These are phyloP conservation scores for Tilletia setariae DNA, from an alignment of 1,284 basidiomycete genomes.

Conservation along the genomic window DNA sequence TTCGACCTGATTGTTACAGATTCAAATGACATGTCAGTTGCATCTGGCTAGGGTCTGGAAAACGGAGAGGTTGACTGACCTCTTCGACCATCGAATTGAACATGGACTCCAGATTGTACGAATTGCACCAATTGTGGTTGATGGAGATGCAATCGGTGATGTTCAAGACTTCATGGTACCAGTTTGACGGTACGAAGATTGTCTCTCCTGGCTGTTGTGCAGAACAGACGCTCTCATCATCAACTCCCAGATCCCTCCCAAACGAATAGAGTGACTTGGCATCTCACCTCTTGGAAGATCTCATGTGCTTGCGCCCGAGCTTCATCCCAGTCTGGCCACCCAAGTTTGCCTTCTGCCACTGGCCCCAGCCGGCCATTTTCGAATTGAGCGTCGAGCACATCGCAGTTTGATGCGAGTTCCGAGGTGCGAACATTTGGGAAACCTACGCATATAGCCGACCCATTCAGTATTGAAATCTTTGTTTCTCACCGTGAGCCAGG, in stretches of 20 bases:
- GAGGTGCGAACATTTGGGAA: slow-evolving; percentile 44
- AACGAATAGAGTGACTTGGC: too few species aligned
- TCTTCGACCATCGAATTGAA: slow-evolving; percentile 56
- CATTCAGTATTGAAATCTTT: not conserved
- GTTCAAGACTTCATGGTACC: slow-evolving; percentile 54
- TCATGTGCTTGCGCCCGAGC: slow-evolving; percentile 19
- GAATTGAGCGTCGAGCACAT: slow-evolving; percentile 26
- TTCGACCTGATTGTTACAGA: slow-evolving; percentile 34
- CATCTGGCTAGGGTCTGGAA: slow-evolving; percentile 48
- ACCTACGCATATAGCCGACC: slow-evolving; percentile 27
- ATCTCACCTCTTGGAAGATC: slow-evolving; percentile 22
- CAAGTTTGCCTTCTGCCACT: slow-evolving; percentile 19
- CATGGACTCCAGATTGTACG: slow-evolving; percentile 57
- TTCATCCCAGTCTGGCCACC: slow-evolving; percentile 26
- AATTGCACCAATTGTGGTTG: slow-evolving; percentile 59
- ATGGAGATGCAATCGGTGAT: slow-evolving; percentile 40
- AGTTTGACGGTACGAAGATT: slow-evolving; percentile 50
- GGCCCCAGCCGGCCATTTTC: slow-evolving; percentile 35
- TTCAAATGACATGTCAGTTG: slow-evolving; percentile 58
- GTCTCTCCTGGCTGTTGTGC: slow-evolving; percentile 37
- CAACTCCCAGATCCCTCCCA: not conserved
- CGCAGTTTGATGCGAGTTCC: slow-evolving; percentile 37
- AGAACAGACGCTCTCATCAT: not conserved
- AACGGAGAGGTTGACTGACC: slow-evolving; percentile 26
- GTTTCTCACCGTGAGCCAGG: not conserved